Evolutionary conservation across 805 yeast species (phyloP).

Genomic region (Candida koratica): DNA sequence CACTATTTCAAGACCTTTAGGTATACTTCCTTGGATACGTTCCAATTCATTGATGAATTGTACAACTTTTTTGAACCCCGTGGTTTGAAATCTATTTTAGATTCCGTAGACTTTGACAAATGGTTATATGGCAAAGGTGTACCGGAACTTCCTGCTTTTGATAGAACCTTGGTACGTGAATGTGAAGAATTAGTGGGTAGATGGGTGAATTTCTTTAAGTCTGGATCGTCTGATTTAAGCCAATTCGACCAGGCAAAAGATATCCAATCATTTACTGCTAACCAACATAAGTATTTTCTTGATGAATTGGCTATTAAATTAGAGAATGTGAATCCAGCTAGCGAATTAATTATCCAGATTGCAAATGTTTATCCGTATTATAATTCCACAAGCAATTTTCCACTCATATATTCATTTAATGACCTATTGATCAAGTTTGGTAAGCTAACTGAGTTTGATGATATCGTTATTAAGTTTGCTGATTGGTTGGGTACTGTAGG

Average conservation of each 20-base stretch:
- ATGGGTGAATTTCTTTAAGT: constrained; percentile 18
- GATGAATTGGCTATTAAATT: constrained; percentile 20
- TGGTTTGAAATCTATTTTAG: constrained; percentile 20
- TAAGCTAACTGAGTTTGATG: constrained; percentile 12
- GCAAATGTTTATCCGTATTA: constrained; percentile 20
- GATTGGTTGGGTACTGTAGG: constrained; percentile 34
- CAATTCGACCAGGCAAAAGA: constrained; percentile 32
- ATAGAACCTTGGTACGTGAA: constrained; percentile 27
- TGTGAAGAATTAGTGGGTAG: constrained; percentile 21
- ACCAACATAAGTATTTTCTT: constrained; percentile 25
- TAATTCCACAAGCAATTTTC: constrained; percentile 21
- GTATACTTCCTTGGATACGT: constrained; percentile 26
- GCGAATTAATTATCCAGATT: constrained; percentile 15
- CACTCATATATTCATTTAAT: constrained; percentile 23
- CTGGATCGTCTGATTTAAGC: constrained; percentile 14
- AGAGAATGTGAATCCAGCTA: constrained; percentile 5
- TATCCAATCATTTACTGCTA: constrained; percentile 19
- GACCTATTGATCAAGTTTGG: constrained; percentile 24
- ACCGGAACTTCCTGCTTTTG: constrained; percentile 26
- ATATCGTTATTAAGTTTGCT: constrained; percentile 20
- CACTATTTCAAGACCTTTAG: constrained; percentile 27
- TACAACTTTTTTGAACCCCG: constrained; percentile 22
- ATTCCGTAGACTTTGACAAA: constrained; percentile 25
- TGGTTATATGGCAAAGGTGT: constrained; percentile 29
- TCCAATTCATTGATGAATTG: constrained; percentile 24